Evolutionary conservation across 2,329 filamentous ascomycete species (phyloP).

Genomic region (Malbranchea zuffiana): DNA sequence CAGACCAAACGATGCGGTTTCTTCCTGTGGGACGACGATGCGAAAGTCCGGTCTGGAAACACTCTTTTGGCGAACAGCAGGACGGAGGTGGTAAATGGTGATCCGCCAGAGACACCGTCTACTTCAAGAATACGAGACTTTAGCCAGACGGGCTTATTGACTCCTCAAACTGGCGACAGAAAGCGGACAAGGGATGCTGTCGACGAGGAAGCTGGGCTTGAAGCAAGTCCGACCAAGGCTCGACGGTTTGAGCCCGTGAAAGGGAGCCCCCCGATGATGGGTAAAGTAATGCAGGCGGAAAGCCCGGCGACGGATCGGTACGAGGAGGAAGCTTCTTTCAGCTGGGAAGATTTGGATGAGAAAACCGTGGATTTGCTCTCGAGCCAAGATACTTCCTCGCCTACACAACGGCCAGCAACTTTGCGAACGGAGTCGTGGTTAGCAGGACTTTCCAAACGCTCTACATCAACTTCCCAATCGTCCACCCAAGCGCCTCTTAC

Average conservation of each 20-base stretch:
- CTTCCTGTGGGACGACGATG: conserved; percentile 52
- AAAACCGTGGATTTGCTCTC: background rate
- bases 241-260: background rate
- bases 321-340: background rate
- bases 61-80: conserved; percentile 37
- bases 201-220: background rate
- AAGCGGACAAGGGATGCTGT: conserved; percentile 2
- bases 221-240: conserved; percentile 3
- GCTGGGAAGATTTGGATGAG: conserved; percentile 5
- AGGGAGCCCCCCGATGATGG: background rate
- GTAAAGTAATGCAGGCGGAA: background rate
- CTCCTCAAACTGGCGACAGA: conserved; percentile 1
- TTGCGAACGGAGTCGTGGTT: background rate
- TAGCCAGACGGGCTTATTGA: background rate
- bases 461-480: no score
- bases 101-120: conserved; percentile 1
- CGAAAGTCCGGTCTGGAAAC: conserved; percentile 42
- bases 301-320: background rate
- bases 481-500: no score
- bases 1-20: conserved; percentile 43
- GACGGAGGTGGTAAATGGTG: background rate
- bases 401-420: background rate
- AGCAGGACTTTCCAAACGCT: no score
- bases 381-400: background rate
- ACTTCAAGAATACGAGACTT: background rate